phyloP scores from a whole-genome alignment of 2,329 filamentous ascomycete genomes.

The Penicillium sp. region DNA sequence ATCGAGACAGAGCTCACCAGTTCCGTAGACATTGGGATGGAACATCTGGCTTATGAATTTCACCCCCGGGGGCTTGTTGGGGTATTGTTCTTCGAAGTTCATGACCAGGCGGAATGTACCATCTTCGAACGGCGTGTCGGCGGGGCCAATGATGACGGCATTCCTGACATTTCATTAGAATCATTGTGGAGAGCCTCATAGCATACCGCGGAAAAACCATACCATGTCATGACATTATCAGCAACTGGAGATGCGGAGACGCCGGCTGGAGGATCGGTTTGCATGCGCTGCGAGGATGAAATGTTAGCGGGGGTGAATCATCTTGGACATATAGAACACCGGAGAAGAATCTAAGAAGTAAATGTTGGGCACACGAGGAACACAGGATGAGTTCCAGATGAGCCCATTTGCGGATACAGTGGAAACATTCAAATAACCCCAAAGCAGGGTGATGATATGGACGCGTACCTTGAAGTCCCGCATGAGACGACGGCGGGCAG shows the following conservation, averaged over 20 bases:
- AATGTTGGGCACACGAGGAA: not conserved
- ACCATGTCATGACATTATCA: slow-evolving; percentile 45
- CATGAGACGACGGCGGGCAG: slow-evolving; percentile 94
- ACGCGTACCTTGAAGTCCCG: slow-evolving; percentile 90
- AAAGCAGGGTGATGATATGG: not conserved
- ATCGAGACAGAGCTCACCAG: slow-evolving; percentile 91
- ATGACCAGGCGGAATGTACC: slow-evolving; percentile 96
- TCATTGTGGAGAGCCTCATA: not conserved
- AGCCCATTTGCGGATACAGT: not conserved
- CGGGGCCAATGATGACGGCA: slow-evolving; percentile 94
- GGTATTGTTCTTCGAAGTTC: slow-evolving; percentile 99
- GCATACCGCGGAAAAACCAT: slow-evolving; percentile 1
- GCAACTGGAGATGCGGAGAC: slow-evolving; percentile 95
- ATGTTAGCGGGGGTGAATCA: slow-evolving; percentile 16
- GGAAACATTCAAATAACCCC: not conserved
- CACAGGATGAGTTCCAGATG: not conserved
- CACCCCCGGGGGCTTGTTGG: slow-evolving; percentile 95
- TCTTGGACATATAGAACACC: not conserved
- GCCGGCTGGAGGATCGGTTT: slow-evolving; percentile 94
- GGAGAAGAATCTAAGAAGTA: not conserved
- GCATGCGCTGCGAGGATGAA: slow-evolving; percentile 72
- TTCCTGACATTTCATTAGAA: slow-evolving; percentile 63
- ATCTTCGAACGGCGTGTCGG: slow-evolving; percentile 96
- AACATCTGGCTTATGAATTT: slow-evolving; percentile 99
- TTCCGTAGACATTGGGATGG: slow-evolving; percentile 97